These are phyloP conservation scores for Metschnikowia amazonensis DNA, from an alignment of 805 yeast genomes.

Conservation along the genomic window DNA sequence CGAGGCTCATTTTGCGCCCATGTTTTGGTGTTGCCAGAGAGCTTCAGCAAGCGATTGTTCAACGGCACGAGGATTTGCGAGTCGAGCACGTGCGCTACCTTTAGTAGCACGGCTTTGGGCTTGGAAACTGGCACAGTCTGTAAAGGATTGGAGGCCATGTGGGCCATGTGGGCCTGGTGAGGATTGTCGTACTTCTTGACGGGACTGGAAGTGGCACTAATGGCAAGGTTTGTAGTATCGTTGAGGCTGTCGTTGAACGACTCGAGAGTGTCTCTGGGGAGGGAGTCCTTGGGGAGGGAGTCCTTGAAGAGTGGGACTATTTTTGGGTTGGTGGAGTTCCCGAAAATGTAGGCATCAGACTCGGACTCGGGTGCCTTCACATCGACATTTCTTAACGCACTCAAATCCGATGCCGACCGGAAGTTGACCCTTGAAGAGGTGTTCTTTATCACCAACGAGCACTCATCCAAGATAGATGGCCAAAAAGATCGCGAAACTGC, in stretches of 20 bases:
- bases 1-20: background rate
- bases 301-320: background rate
- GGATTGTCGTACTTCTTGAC: conserved; percentile 7
- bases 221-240: conserved; percentile 13
- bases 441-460: conserved; percentile 50
- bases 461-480: conserved; percentile 59
- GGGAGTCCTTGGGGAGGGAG: background rate
- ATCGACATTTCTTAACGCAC: conserved; percentile 23
- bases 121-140: background rate
- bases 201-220: conserved; percentile 15
- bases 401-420: conserved; percentile 29
- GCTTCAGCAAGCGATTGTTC: background rate
- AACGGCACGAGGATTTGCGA: background rate
- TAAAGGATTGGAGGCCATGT: background rate
- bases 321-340: conserved; percentile 27
- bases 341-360: conserved; percentile 25
- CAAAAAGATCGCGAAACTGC: conserved; percentile 29
- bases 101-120: background rate
- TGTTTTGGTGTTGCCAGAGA: conserved; percentile 1
- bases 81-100: background rate
- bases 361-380: conserved; percentile 9
- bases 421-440: conserved; percentile 42
- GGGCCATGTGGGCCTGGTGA: background rate
- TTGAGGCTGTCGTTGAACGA: conserved; percentile 1
- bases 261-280: background rate